Evolutionary conservation across 176 grass and related monocot species (phyloP).

Genomic region (Themeda triandra): DNA sequence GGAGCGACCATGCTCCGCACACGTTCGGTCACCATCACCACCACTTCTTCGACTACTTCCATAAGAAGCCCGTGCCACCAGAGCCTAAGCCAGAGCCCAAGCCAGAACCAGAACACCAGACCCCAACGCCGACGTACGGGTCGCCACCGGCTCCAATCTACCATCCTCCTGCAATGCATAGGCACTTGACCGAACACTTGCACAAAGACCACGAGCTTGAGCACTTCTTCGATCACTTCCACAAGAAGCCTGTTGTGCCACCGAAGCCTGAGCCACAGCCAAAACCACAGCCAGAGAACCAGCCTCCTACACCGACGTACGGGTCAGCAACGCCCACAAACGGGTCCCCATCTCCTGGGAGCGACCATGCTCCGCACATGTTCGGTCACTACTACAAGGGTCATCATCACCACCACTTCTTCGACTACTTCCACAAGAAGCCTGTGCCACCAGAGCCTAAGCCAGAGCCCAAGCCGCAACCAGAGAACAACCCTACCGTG

Average conservation of each 20-base stretch:
- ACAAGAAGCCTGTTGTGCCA: not conserved
- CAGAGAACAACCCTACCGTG: not conserved
- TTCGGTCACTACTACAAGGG: not conserved
- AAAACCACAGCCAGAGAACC: not conserved
- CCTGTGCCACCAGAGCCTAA: not conserved
- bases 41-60: conserved; percentile 4
- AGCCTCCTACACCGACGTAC: not conserved
- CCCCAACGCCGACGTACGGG: not conserved
- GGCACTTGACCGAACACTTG: not conserved
- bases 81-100: not conserved
- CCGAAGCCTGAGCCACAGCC: not conserved
- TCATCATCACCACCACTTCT: not conserved
- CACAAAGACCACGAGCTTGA: not conserved
- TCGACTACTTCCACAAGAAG: conserved; percentile 14
- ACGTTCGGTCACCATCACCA: not conserved
- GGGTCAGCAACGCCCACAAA: not conserved
- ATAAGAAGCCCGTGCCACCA: not conserved
- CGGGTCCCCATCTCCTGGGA: not conserved
- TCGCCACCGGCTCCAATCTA: not conserved
- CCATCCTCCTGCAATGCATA: not conserved
- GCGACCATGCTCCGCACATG: not conserved
- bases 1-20: not conserved
- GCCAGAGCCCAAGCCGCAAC: not conserved
- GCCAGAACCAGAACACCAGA: not conserved
- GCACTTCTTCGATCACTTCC: not conserved